Conservation (phyloP, 495 filamentous ascomycete genomes). For the Corynascus novoguineensis region DNA sequence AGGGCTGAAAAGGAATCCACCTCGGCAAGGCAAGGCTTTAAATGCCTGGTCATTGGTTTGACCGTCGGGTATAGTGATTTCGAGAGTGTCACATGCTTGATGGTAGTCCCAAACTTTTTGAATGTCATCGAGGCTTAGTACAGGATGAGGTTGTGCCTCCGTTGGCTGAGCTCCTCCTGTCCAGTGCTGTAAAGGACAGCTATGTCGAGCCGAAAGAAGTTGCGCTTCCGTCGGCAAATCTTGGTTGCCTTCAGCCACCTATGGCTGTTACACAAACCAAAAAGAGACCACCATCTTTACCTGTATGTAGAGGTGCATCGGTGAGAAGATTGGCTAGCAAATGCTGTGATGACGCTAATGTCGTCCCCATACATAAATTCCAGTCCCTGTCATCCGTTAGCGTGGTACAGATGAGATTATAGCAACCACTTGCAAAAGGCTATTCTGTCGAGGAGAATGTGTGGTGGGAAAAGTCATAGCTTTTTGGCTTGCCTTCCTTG, state of each 20-base stretch:
- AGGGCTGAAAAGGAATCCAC: slow-evolving; percentile 6
- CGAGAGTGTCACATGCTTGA: too few relatives aligned
- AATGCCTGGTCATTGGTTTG: background rate
- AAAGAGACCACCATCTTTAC: background rate
- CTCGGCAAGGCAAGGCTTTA: background rate
- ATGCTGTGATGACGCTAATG: background rate
- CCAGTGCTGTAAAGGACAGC: background rate
- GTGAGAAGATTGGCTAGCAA: background rate
- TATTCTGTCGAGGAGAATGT: too few relatives aligned
- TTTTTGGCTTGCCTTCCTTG: too few relatives aligned
- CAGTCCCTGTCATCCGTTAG: background rate
- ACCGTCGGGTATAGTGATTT: background rate
- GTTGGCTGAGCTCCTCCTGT: too few relatives aligned
- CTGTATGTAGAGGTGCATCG: background rate
- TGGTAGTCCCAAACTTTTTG: too few relatives aligned
- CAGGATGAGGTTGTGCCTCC: too few relatives aligned
- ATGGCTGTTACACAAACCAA: background rate
- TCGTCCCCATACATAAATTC: background rate
- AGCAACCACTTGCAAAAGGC: too few relatives aligned
- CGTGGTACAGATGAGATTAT: too few relatives aligned
- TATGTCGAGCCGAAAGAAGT: background rate
- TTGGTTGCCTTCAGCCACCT: background rate
- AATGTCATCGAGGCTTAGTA: too few relatives aligned
- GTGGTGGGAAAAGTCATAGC: too few relatives aligned
- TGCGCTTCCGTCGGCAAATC: background rate